phyloP scores from a whole-genome alignment of 495 filamentous ascomycete species.

The Penicillium atrosanguineum region DNA sequence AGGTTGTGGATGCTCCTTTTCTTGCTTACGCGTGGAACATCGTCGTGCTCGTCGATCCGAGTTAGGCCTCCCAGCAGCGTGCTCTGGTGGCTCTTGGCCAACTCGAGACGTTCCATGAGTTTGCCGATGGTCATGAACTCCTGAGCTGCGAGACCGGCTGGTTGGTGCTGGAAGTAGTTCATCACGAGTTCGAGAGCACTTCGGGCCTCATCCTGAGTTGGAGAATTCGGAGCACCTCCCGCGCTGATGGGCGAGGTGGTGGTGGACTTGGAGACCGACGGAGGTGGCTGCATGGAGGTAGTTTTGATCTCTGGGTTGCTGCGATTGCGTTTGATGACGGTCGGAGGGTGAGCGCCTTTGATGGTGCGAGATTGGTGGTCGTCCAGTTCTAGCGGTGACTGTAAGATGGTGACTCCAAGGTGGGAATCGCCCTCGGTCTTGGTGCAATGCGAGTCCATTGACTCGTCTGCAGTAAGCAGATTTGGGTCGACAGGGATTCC shows the following conservation, averaged over 20 bases:
- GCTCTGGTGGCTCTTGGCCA: constrained; percentile 56
- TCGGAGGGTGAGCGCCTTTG: constrained; percentile 24
- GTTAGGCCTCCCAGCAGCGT: constrained; percentile 66
- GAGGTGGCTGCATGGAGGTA: constrained; percentile 47
- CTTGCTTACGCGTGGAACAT: constrained; percentile 37
- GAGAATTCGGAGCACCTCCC: constrained; percentile 48
- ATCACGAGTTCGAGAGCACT: constrained; percentile 82
- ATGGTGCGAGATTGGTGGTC: constrained; percentile 20
- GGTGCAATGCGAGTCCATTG: constrained; percentile 61
- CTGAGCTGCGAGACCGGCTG: constrained; percentile 65
- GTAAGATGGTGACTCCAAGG: constrained; percentile 54
- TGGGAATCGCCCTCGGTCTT: constrained; percentile 46
- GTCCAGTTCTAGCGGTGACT: constrained; percentile 64
- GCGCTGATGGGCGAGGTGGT: constrained; percentile 37
- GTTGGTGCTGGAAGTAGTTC: constrained; percentile 77
- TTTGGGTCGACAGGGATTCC: constrained; percentile 60
- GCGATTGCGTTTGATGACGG: constrained; percentile 43
- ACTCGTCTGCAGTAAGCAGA: constrained; percentile 63
- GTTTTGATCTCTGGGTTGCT: constrained; percentile 46
- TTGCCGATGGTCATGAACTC: constrained; percentile 83
- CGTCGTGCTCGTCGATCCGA: constrained; percentile 56
- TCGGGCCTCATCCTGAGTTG: constrained; percentile 86
- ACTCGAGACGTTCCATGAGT: constrained; percentile 81
- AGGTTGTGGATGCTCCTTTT: constrained; percentile 57
- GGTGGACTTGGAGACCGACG: constrained; percentile 30